Base-by-base conservation (phyloP, 306 rosid genomes). In the Sesbania bispinosa region DNA sequence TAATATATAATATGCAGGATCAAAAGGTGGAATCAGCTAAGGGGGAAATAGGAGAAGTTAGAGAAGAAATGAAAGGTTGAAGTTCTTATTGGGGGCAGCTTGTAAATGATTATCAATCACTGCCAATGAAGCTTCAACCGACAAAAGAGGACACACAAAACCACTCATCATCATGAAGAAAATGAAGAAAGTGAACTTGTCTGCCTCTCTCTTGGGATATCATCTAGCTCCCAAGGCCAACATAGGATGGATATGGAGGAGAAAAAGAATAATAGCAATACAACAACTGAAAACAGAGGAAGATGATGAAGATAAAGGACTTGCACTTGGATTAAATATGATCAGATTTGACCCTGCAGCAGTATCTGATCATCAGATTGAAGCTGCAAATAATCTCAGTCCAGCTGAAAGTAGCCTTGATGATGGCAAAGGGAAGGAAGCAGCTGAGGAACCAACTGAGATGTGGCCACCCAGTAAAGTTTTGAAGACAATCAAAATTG, bases 161-260 rank as follows among this genome's bases (percentile, higher is more conserved):
- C 33, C 35, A 13, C 13, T 15, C 29, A 14, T 4, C 0, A 13
- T 33, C n/a, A n/a, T n/a, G 45, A 55, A 2, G 42, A 61, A n/a
- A n/a, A n/a, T 53, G 64, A 23, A 32, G 83, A 77, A 15, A 64
- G 60, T 27, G 85, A 79, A 7, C 87, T 85, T 43, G 78, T 90
- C 11, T 85, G 88, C 10, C 88, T 91, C 5, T 80, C 87, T 48
- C 81, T 91, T 26, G 96, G 97, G 30, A 76, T 82, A 46, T 58
- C 63, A 45, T 59, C 67, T 27, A n/a, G n/a, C n/a, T 81, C 84
- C 21, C 54, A 26, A 41, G 48, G 5, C 14, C 45, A 47, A 1
- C 29, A n/a, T 1, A n/a, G n/a, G n/a, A 15, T 21, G 30, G 62
- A 39, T 38, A 74, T n/a, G n/a, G n/a, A 67, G n/a, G 54, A 70